Percentiles rank a stretch among this genome's conserved stretches.
Conservation (phyloP, 306 rosid species). For the Astragalus glycyphyllos region DNA sequence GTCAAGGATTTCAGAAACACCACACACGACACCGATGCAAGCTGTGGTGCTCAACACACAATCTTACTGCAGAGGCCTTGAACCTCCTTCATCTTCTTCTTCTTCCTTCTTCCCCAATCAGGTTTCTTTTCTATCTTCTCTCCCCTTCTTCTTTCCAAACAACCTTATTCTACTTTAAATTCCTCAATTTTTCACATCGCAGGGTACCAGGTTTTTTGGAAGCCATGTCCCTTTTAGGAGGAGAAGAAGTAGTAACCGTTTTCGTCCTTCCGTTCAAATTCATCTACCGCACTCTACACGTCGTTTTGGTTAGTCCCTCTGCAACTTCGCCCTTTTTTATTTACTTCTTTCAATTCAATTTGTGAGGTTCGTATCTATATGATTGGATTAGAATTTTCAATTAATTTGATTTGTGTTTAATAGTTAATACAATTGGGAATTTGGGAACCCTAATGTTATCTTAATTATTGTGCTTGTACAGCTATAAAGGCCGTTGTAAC, state of each 20-base stretch:
- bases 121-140: constrained; percentile 37
- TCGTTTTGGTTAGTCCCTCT: constrained; percentile 45
- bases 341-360: background rate
- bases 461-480: constrained; percentile 44
- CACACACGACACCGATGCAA: constrained; percentile 50
- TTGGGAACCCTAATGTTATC: constrained; percentile 6
- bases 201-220: constrained; percentile 54
- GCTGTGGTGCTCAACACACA: constrained; percentile 62
- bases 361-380: constrained; percentile 16
- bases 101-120: constrained; percentile 39
- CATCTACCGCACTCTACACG: constrained; percentile 47
- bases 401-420: too few relatives aligned
- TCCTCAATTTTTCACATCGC: constrained; percentile 6
- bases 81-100: constrained; percentile 48
- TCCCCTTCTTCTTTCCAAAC: background rate
- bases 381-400: too few relatives aligned
- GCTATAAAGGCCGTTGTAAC: constrained; percentile 80
- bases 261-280: constrained; percentile 45
- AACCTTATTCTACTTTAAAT: background rate
- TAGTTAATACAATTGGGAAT: background rate
- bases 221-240: constrained; percentile 41
- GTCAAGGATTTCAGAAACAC: background rate
- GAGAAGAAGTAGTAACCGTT: constrained; percentile 21
- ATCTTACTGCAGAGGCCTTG: constrained; percentile 39
- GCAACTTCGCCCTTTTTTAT: background rate